These are phyloP conservation scores for Backusella sp. DNA, from an alignment of 192 early-diverging fungal species.

Conservation along the genomic window DNA sequence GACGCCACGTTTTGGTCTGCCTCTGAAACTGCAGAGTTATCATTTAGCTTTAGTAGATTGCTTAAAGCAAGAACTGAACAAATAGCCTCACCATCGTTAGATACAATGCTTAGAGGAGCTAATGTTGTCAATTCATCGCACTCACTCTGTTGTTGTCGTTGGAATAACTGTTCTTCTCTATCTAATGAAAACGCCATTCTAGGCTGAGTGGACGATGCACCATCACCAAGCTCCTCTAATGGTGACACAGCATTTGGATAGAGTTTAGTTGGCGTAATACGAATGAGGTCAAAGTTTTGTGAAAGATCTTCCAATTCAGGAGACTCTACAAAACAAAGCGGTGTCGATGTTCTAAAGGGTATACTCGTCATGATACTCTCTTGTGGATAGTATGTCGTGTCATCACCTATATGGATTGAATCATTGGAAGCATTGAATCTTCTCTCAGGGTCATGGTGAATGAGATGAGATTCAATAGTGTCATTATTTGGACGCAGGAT, in stretches of 20 bases:
- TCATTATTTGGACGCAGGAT: neutral
- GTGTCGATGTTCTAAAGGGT: neutral
- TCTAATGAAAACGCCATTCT: neutral
- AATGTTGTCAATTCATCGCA: neutral
- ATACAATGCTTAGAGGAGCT: neutral
- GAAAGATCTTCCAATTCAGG: neutral
- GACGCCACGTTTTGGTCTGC: neutral
- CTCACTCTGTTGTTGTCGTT: neutral
- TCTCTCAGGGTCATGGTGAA: neutral
- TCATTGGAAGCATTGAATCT: neutral
- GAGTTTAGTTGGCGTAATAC: neutral
- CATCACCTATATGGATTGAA: neutral
- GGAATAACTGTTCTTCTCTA: neutral
- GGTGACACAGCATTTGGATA: neutral
- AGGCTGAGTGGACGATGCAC: neutral
- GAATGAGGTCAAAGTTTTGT: neutral
- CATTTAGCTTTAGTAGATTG: neutral
- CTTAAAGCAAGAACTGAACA: neutral
- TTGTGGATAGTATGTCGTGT: neutral
- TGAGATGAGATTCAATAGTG: neutral
- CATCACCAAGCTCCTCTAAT: neutral
- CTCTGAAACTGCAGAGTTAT: neutral
- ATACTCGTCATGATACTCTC: neutral
- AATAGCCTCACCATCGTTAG: too few species aligned
- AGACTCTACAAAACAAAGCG: neutral